Evolutionary conservation across 345 rosid genomes (phyloP), one percentile per base, ranked within the genome.

Genomic region (Acer saccharum): DNA sequence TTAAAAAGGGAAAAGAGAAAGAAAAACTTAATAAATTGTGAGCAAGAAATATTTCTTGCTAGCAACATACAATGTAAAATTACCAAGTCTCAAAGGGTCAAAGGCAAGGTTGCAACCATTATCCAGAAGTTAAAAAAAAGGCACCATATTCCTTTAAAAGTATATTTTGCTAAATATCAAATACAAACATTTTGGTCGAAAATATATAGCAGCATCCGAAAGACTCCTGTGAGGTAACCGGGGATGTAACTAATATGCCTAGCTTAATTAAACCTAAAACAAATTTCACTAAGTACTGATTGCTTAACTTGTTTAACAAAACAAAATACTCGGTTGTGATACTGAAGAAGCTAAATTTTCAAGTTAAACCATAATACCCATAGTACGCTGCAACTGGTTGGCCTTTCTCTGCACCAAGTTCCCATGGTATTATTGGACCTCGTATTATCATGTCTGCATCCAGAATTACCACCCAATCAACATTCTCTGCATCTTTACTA

Each of bases 401-500:
- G 76, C 98, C 99, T 82, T 76, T 88, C 82, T 94, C 92, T 0
- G 94, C 98, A 73, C 98, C 99, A 70, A 96, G 97, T 73, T 96
- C 91, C 98, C 98, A 91, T 50, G 98, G 98, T 81, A 96, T 85
- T 66, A 96, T 89, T 12, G 98, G 98, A 76, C 98, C 98, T 84
- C 99, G 75, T 69, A 94, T 81, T 82, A 96, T 94, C 99, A 91
- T 91, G 83, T 96, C 99, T 23, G 99, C 99, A 85, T 96, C 99
- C 50, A 96, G 84, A 88, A 96, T 96, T 68, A 96, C 98, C 61
- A 96, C 97, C 98, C 99, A 96, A 79, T 96, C 99, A 8, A 89
- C 94, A 76, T 90, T 86, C 68, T 90, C 84, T 27, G 98, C 98
- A 66, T 94, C 98, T 84, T 92, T 86, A 82, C 97, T 92, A 83